Base-by-base conservation (phyloP, 2,329 filamentous ascomycete species). In the Fusarium scirpi region DNA sequence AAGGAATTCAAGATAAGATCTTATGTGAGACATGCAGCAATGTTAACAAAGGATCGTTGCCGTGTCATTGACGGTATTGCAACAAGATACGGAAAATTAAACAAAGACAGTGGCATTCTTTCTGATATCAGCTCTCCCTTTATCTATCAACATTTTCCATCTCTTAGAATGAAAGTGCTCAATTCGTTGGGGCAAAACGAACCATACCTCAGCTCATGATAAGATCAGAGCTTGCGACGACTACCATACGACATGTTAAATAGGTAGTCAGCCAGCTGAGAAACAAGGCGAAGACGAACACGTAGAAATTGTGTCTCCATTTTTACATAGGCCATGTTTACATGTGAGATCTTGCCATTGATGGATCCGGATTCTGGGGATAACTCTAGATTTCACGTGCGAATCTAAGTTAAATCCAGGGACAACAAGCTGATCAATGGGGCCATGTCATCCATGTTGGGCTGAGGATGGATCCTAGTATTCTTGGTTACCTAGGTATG, bases 171-270 rank as follows among this genome's bases (percentile, higher is more conserved):
- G 20, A 38, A 43, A 20, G 12, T 32, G n/a, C 13, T 20, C 22
- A 27, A 52, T 48, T 7, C 22, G 58, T 64, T 70, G 67, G 62
- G 58, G 49, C 24, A 49, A 60, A 70, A 45, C 69, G 57, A 40
- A 72, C 69, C 65, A 72, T 34, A 40, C 66, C 62, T 72, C 65
- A 57, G 65, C 62, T 58, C 65, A 70, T 59, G 22, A 34, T 38
- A 56, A 59, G 43, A 41, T 40, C 54, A 68, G 46, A 41, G 53
- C 53, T 56, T 63, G 24, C 54, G 29, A 49, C 27, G 54, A 29
- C 13, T 38, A 18, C 25, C 30, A 16, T 10, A n/a, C 34, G 34
- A 38, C 20, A 12, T 49, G 10, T 34, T n/a, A 6, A 25, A 2
- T 25, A 12, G 11, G 30, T 16, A 11, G 15, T 16, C 22, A 32